Evolutionary conservation across 2,329 filamentous ascomycete genomes (phyloP), one percentile per base, ranked within the genome.

Genomic region (Arachnomyces sp.): DNA sequence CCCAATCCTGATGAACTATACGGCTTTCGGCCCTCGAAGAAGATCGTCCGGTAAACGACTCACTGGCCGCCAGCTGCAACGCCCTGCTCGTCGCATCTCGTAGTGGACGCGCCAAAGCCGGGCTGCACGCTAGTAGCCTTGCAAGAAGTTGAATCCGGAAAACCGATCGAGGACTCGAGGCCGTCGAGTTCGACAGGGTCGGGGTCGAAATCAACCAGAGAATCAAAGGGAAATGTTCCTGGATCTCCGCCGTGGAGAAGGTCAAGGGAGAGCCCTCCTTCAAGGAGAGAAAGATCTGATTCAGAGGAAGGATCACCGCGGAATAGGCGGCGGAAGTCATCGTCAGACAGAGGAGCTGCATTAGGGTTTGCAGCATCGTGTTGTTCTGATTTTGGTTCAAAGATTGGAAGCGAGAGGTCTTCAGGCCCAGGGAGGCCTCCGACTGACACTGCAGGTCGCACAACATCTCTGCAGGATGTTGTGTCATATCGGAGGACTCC

Each of bases 391-490:
- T 53, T 53, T 52, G 61, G 55, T 55, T 65, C 58, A 50, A 64
- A 65, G 52, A 64, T 57, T 25, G 63, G 56, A 46, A 66, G 57
- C 37, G 58, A 53, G 46, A 54, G 51, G 43, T 68, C 65, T 64
- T 68, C 71, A 67, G 75, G 56, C 58, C 55, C 59, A 56, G 64
- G 65, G 62, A 66, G 53, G 53, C 76, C 73, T 71, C 77, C 83
- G 84, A 90, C 82, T 79, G 92, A 96, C 92, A 98, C 92, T 84
- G 92, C 92, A 94, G 92, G 92, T 94, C 92, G 68, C 83, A 96
- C 92, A 96, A 95, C 90, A 95, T 82, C 89, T 77, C 92, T 76
- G 92, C 92, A 96, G 92, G 89, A 94, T 93, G 89, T 95, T 95
- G 92, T 95, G 89, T 92, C 92, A 79, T 71, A 77, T 93, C 86